phyloP scores from a whole-genome alignment of 1,284 basidiomycete genomes.

The Fomes fomentarius region DNA sequence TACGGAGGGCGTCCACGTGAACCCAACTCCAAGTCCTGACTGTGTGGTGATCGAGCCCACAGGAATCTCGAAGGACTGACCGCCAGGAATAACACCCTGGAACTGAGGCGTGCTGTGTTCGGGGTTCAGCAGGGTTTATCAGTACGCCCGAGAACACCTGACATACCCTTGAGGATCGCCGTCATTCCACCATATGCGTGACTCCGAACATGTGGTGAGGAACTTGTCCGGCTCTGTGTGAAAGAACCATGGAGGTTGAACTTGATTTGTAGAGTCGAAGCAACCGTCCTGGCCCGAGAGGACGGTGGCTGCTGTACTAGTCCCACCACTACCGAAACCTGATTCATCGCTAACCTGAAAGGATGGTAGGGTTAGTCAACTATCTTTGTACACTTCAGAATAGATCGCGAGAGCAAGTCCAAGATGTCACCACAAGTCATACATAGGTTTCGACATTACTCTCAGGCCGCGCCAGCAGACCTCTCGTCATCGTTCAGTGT shows the following conservation, averaged over 20 bases:
- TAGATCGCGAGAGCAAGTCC: too few relatives aligned
- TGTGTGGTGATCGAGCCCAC: constrained; percentile 45
- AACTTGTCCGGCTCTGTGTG: constrained; percentile 61
- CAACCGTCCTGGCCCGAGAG: constrained; percentile 56
- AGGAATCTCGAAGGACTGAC: constrained; percentile 70
- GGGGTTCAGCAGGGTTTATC: not conserved
- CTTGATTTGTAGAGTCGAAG: constrained; percentile 51
- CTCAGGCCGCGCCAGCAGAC: too few relatives aligned
- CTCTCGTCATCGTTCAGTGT: too few relatives aligned
- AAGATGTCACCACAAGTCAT: too few relatives aligned
- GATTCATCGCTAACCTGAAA: constrained; percentile 68
- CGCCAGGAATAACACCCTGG: constrained; percentile 77
- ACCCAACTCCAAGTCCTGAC: constrained; percentile 55
- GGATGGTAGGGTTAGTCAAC: constrained; percentile 6
- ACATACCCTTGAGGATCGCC: constrained; percentile 57
- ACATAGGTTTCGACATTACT: too few relatives aligned
- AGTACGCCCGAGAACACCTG: not conserved
- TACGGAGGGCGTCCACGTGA: constrained; percentile 68
- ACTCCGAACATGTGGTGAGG: constrained; percentile 61
- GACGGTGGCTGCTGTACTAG: constrained; percentile 65
- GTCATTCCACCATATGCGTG: constrained; percentile 66
- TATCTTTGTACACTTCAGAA: too few relatives aligned
- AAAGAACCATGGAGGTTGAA: constrained; percentile 61
- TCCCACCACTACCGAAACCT: constrained; percentile 76
- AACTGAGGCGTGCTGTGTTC: constrained; percentile 55